Conservation (phyloP, 2,329 filamentous ascomycete genomes). For the Sclerotinia glacialis region DNA sequence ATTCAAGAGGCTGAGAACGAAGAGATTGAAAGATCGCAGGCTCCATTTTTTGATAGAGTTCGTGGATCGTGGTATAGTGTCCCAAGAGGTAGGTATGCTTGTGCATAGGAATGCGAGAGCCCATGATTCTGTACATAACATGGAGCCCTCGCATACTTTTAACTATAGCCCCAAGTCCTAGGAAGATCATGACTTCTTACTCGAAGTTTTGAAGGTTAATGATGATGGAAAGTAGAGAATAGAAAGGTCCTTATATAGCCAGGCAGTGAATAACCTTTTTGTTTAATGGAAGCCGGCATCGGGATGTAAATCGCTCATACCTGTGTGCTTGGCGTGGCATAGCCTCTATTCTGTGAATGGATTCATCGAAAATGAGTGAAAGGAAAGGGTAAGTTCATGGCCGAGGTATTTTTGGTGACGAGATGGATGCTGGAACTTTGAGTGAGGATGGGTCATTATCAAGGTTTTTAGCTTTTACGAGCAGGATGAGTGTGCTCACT, state of each 20-base stretch:
- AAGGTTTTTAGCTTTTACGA: no score
- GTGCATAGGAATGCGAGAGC: not conserved
- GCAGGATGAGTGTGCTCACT: not conserved
- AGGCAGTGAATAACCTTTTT: no score
- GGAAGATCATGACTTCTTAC: no score
- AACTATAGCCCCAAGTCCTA: accelerated
- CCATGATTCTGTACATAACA: not conserved
- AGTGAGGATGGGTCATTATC: not conserved
- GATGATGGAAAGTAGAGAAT: not conserved
- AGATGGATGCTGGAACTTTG: accelerated
- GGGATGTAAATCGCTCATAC: accelerated
- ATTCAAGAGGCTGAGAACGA: accelerated
- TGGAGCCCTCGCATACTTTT: not conserved
- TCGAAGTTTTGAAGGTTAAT: no score
- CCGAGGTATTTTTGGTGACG: not conserved
- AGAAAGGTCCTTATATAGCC: not conserved
- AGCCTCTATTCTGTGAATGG: not conserved
- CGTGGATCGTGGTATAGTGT: not conserved
- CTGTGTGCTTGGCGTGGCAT: not conserved
- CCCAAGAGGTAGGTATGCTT: not conserved
- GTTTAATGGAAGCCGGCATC: not conserved
- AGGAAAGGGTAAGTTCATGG: no score
- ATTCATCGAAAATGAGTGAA: not conserved
- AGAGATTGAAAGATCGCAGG: accelerated
- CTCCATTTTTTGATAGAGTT: no score